Evolutionary conservation across 805 yeast species (phyloP).

Genomic region (Saturnispora zaruensis): DNA sequence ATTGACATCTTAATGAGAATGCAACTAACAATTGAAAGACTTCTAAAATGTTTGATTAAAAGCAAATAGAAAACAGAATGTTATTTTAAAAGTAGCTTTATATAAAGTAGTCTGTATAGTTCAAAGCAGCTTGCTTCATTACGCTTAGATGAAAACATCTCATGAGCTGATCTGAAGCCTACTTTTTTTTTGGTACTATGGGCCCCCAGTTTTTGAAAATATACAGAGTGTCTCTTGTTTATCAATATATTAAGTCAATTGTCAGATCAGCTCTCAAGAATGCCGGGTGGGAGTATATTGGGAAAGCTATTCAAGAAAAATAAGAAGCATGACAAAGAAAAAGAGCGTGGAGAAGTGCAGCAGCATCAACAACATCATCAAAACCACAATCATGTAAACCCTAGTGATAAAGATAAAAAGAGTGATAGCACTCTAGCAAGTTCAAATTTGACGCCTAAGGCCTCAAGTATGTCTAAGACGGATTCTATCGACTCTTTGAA

Average conservation of each 20-base stretch:
- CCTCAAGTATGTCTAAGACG: conserved; percentile 4
- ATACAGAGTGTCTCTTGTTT: neutral
- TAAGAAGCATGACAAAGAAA: neutral
- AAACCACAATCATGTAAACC: neutral
- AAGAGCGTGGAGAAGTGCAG: neutral
- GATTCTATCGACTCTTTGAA: conserved; percentile 13
- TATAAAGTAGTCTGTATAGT: too few species aligned
- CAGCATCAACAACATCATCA: neutral
- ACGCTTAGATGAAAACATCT: neutral
- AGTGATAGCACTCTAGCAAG: neutral
- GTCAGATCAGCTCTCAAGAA: neutral
- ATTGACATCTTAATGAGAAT: neutral
- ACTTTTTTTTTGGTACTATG: neutral
- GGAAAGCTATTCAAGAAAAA: neutral
- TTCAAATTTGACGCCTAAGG: neutral
- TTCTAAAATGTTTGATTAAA: too few species aligned
- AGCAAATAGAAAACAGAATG: too few species aligned
- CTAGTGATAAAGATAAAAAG: neutral
- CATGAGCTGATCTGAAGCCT: neutral
- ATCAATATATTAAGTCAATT: neutral
- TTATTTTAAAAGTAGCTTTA: too few species aligned
- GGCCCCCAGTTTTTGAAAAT: neutral
- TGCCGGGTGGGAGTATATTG: neutral
- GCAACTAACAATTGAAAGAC: neutral
- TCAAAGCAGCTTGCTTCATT: too few species aligned